Base-by-base conservation (phyloP, 2,329 filamentous ascomycete genomes). In the Dichotomopilus funicola region DNA sequence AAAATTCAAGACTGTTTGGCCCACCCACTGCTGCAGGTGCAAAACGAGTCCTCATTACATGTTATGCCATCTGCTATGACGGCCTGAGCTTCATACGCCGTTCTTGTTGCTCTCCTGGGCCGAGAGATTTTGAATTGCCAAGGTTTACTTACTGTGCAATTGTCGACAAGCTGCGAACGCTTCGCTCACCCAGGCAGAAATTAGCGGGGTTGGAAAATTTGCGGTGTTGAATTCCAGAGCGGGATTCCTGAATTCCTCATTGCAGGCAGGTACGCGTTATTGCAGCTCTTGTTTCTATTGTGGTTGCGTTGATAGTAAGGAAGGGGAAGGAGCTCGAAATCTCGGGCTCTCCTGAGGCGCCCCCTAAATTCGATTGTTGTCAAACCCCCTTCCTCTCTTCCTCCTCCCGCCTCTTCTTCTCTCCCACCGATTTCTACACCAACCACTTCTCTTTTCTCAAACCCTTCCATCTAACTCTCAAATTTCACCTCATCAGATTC, bases 331-430 rank as follows among this genome's bases (percentile, higher is more conserved):
- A 36, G 19, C 19, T 27, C 19, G 19, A 27, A 27, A 27, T 27
- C 19, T 27, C 19, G 19, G 19, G 19, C 19, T 27, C 42, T 43
- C 35, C 35, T 46, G 43, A 53, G 36, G 51, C 43, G 36, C 11
- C 2, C 42, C 48, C 51, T 51, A 53, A 59, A 31, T 33, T 42
- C 51, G 36, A 35, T 41, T 53, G 51, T 53, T 53, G 47, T 48
- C 44, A 19, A 59, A 35, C 48, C 38, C 40, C 34, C 49, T 40
- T 43, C 45, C 46, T 41, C 42, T 9, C 6, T 42, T 45, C 31
- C 46, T 31, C 34, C 31, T 51, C 42, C 45, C 46, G 38, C 42
- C 12, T 9, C 49, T 45, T 35, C 46, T 31, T 37, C 31, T 51
- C 42, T n/a, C 34, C 11, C 49, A 45, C 11, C 33, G 34, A 40